Conservation (phyloP, 2,329 filamentous ascomycete species). For the Zasmidium angulare region DNA sequence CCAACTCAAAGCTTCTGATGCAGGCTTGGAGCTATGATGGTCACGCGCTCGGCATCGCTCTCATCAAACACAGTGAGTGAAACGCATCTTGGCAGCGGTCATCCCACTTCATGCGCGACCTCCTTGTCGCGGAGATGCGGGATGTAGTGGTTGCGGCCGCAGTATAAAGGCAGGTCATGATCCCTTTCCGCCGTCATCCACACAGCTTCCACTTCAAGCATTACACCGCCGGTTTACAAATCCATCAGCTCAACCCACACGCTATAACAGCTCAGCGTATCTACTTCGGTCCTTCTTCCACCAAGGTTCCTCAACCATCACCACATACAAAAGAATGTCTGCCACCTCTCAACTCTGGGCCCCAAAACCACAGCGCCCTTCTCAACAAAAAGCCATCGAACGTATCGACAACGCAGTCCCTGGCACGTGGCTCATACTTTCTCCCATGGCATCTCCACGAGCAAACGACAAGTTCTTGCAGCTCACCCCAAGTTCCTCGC, state of each 20-base stretch:
- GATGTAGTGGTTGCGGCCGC: constrained; percentile 1
- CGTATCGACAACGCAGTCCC: constrained; percentile 15
- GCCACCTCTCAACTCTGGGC: constrained; percentile 11
- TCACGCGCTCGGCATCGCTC: constrained; percentile 7
- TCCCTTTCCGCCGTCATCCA: background rate
- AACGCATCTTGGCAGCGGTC: constrained; percentile 8
- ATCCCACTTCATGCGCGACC: constrained; percentile 4
- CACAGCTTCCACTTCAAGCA: background rate
- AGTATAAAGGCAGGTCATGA: constrained; percentile 1
- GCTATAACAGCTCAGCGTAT: background rate
- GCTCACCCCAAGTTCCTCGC: background rate
- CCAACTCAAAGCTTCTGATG: no score
- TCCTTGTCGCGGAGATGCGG: background rate
- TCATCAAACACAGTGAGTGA: constrained; percentile 10
- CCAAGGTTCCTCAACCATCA: constrained; percentile 1
- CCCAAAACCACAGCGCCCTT: constrained; percentile 6
- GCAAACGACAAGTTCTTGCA: background rate
- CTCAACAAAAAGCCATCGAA: constrained; percentile 1
- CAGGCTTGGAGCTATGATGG: background rate
- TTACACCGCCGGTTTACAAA: background rate
- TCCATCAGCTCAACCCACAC: background rate
- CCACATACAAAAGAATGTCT: constrained; percentile 14
- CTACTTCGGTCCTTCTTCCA: background rate
- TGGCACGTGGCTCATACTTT: constrained; percentile 22
- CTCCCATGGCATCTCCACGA: constrained; percentile 7